phyloP scores from a whole-genome alignment of 2,329 filamentous ascomycete genomes.

The Dactylellina parvicollis region DNA sequence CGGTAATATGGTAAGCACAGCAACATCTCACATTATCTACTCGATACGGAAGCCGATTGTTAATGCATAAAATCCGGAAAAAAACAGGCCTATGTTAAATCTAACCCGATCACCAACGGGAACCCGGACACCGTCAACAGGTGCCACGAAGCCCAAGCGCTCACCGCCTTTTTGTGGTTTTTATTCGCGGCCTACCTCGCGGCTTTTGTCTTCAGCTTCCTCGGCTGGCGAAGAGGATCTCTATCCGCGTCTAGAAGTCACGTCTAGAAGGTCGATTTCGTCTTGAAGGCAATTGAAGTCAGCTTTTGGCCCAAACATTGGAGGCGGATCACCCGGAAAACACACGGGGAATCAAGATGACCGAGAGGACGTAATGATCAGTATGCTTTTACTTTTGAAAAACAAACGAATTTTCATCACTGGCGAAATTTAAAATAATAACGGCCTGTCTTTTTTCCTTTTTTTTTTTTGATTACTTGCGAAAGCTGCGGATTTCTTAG shows the following conservation, averaged over 20 bases:
- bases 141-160: slow-evolving; percentile 66
- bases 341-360: not conserved
- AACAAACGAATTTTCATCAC: not conserved
- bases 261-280: slow-evolving; percentile 55
- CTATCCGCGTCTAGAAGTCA: slow-evolving; percentile 60
- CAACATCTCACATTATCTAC: not conserved
- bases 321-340: not conserved
- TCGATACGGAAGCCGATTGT: not conserved
- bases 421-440: not conserved
- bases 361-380: slow-evolving; percentile 7
- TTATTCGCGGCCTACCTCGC: slow-evolving; percentile 63
- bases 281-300: slow-evolving; percentile 25
- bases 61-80: slow-evolving; percentile 8
- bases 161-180: slow-evolving; percentile 67
- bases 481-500: not conserved
- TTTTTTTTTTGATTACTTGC: not conserved
- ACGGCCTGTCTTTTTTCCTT: too few species aligned
- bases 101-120: slow-evolving; percentile 48
- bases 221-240: slow-evolving; percentile 60
- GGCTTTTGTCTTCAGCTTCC: slow-evolving; percentile 59
- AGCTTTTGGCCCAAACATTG: slow-evolving; percentile 15
- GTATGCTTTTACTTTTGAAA: not conserved
- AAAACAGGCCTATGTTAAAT: slow-evolving; percentile 61
- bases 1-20: slow-evolving; percentile 61
- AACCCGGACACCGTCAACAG: slow-evolving; percentile 13